Evolutionary conservation across 1,139 yeast genomes (phyloP).

Genomic region (Pichia sp.): DNA sequence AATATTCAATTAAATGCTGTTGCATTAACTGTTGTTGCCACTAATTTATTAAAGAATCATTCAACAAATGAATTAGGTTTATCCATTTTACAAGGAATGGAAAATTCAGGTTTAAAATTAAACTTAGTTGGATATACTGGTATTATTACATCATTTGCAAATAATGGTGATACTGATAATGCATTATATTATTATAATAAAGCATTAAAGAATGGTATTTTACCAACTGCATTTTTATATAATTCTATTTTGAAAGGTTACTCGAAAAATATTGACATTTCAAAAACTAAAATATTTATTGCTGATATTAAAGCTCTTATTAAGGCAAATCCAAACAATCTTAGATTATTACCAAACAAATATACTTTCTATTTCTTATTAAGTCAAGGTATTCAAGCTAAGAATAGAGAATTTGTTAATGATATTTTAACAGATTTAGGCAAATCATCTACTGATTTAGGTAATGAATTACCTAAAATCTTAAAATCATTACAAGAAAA

Average conservation of each 20-base stretch:
- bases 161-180: conserved; percentile 39
- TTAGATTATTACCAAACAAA: conserved; percentile 38
- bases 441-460: conserved; percentile 25
- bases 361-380: conserved; percentile 54
- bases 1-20: conserved; percentile 43
- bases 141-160: conserved; percentile 53
- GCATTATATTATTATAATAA: conserved; percentile 47
- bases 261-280: conserved; percentile 24
- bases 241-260: conserved; percentile 54
- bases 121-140: conserved; percentile 45
- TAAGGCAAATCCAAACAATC: conserved; percentile 14
- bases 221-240: conserved; percentile 44
- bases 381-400: conserved; percentile 32
- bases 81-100: conserved; percentile 40
- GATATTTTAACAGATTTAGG: conserved; percentile 23
- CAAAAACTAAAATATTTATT: conserved; percentile 20
- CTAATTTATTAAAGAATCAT: conserved; percentile 47
- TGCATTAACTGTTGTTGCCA: conserved; percentile 50
- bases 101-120: conserved; percentile 31
- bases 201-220: conserved; percentile 35
- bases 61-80: conserved; percentile 49
- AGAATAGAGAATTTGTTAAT: conserved; percentile 19
- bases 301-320: conserved; percentile 12
- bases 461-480: conserved; percentile 36
- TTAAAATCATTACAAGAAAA: conserved; percentile 26